Conservation (phyloP, 2,329 filamentous ascomycete genomes). For the Scedosporium apiospermum region DNA sequence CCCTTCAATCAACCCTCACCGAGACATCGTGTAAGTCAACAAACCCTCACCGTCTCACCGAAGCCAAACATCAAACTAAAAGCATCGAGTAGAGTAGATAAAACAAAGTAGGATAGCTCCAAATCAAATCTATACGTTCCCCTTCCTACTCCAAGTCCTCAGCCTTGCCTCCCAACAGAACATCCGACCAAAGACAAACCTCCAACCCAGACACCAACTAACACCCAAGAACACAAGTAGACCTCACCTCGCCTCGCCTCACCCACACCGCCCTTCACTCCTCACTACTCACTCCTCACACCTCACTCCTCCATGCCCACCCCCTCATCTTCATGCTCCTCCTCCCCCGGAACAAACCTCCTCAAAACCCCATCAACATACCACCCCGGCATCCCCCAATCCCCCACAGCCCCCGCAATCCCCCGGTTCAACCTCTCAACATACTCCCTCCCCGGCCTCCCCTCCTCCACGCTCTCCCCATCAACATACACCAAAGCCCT, state of each 20-base stretch:
- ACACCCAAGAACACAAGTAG: not conserved
- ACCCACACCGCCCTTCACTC: not conserved
- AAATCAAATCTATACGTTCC: not conserved
- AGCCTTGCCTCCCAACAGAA: not conserved
- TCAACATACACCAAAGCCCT: slow-evolving; percentile 53
- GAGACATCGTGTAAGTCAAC: no score
- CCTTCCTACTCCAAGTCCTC: not conserved
- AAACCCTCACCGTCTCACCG: no score
- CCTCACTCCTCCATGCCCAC: not conserved
- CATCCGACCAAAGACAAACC: not conserved
- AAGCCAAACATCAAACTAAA: no score
- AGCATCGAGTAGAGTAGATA: not conserved
- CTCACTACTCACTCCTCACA: not conserved
- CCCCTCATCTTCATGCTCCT: not conserved
- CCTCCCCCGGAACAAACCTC: slow-evolving; percentile 21
- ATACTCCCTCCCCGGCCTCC: slow-evolving; percentile 45
- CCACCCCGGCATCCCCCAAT: slow-evolving; percentile 40
- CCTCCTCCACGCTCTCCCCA: slow-evolving; percentile 10
- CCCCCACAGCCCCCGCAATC: slow-evolving; percentile 45
- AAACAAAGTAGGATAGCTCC: not conserved
- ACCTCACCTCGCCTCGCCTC: not conserved
- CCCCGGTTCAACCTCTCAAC: slow-evolving; percentile 54
- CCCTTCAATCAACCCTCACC: no score
- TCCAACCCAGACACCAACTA: not conserved
- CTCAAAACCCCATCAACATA: slow-evolving; percentile 49